A percentile compares a stretch with the other conserved stretches of the same genome.
These are phyloP conservation scores for Nemophila menziesii DNA, from an alignment of 257 asterid species.

Conservation along the genomic window DNA sequence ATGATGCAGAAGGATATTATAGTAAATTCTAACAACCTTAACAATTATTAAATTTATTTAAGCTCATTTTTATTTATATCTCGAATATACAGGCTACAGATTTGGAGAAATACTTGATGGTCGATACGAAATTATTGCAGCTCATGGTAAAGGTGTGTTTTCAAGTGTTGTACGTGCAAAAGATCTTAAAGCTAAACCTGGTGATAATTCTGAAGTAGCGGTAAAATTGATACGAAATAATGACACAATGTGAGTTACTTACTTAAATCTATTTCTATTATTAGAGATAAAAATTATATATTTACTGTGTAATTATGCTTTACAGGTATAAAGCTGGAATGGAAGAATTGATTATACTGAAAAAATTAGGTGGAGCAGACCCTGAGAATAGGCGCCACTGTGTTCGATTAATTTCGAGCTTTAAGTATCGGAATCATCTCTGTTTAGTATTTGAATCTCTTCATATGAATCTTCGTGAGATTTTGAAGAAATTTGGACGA, in stretches of 20 bases:
- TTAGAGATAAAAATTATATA: neutral
- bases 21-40: constrained; percentile 33
- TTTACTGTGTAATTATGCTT: constrained; percentile 1
- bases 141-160: constrained; percentile 98
- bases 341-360: constrained; percentile 85
- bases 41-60: neutral
- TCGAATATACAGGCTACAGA: constrained; percentile 56
- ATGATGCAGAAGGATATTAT: constrained; percentile 91
- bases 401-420: constrained; percentile 85
- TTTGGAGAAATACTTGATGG: constrained; percentile 92
- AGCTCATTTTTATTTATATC: neutral
- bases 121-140: constrained; percentile 86
- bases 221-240: constrained; percentile 87
- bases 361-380: constrained; percentile 90
- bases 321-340: constrained; percentile 93
- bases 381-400: constrained; percentile 95
- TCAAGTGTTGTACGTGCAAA: constrained; percentile 94
- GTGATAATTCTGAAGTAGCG: constrained; percentile 87
- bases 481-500: constrained; percentile 97
- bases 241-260: constrained; percentile 69
- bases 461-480: constrained; percentile 99
- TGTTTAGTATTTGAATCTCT: constrained; percentile 99
- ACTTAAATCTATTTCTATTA: constrained; percentile 11
- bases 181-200: constrained; percentile 74
- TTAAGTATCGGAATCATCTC: constrained; percentile 95